Conservation (phyloP, 768 basidiomycete species). For the Pisolithus albus region DNA sequence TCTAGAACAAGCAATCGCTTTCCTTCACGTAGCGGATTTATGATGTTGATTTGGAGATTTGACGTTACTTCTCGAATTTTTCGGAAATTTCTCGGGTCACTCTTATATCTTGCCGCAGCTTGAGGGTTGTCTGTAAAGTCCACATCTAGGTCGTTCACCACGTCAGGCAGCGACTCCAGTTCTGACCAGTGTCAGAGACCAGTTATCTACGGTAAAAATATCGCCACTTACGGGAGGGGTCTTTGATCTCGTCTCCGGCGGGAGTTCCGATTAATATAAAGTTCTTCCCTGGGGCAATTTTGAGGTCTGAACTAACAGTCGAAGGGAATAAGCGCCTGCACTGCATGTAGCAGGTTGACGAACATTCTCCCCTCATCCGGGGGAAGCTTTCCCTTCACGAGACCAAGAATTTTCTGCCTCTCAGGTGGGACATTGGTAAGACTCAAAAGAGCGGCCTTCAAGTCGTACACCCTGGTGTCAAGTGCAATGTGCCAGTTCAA, state of each 20-base stretch:
- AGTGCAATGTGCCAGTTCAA: background rate
- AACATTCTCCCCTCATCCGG: conserved; percentile 65
- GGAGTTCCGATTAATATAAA: conserved; percentile 86
- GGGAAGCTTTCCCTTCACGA: conserved; percentile 79
- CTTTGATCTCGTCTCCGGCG: conserved; percentile 79
- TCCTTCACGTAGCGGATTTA: conserved; percentile 66
- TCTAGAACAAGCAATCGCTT: conserved; percentile 83
- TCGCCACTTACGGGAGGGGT: conserved; percentile 51
- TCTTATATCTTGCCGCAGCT: conserved; percentile 53
- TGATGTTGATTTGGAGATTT: conserved; percentile 60
- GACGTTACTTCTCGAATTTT: conserved; percentile 70
- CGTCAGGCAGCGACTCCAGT: conserved; percentile 58
- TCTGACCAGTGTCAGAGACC: conserved; percentile 30
- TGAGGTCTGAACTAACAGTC: conserved; percentile 46
- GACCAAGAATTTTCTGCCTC: conserved; percentile 80
- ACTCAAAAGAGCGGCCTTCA: conserved; percentile 59
- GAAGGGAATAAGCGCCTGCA: background rate
- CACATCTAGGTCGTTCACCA: conserved; percentile 76
- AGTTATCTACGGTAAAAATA: background rate
- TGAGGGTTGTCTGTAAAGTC: conserved; percentile 61
- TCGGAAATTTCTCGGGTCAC: conserved; percentile 75
- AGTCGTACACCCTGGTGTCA: conserved; percentile 62
- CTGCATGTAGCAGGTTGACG: conserved; percentile 10
- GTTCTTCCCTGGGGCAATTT: conserved; percentile 55
- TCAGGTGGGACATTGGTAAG: conserved; percentile 77